Conservation (phyloP, 1,284 basidiomycete genomes). For the Ustilago nuda region DNA sequence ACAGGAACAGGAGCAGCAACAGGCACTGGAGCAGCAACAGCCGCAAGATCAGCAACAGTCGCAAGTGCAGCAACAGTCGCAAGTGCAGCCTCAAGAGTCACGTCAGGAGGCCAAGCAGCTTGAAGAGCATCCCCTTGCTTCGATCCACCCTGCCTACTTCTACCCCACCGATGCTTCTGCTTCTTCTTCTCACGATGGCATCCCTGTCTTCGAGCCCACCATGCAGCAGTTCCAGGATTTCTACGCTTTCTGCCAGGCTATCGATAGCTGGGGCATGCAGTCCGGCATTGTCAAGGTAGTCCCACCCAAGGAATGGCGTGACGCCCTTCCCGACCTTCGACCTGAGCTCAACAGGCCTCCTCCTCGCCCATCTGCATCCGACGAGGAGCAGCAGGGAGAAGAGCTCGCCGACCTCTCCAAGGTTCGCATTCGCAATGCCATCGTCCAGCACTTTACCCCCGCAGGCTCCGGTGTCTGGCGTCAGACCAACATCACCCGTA, state of each 20-base stretch:
- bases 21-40: constrained; percentile 2
- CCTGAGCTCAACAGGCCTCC: constrained; percentile 19
- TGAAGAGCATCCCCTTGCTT: constrained; percentile 36
- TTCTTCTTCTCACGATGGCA: constrained; percentile 47
- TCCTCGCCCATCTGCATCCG: constrained; percentile 4
- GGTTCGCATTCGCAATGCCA: constrained; percentile 66
- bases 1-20: background rate
- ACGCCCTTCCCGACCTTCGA: constrained; percentile 56
- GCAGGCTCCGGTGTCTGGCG: constrained; percentile 66
- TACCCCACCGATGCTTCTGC: constrained; percentile 50
- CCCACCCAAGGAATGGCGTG: constrained; percentile 64
- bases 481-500: constrained; percentile 66
- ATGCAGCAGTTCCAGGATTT: constrained; percentile 68
- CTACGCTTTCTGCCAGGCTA: constrained; percentile 63
- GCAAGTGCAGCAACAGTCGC: constrained; percentile 7
- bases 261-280: constrained; percentile 68
- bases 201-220: constrained; percentile 68
- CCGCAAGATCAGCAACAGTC: background rate
- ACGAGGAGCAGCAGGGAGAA: constrained; percentile 2
- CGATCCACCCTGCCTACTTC: constrained; percentile 61
- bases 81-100: background rate
- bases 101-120: background rate
- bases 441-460: constrained; percentile 63
- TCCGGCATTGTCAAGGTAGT: constrained; percentile 67
- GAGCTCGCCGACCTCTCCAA: constrained; percentile 45